These are phyloP conservation scores for Roridomyces roridus DNA, from an alignment of 768 basidiomycete genomes.

Conservation along the genomic window DNA sequence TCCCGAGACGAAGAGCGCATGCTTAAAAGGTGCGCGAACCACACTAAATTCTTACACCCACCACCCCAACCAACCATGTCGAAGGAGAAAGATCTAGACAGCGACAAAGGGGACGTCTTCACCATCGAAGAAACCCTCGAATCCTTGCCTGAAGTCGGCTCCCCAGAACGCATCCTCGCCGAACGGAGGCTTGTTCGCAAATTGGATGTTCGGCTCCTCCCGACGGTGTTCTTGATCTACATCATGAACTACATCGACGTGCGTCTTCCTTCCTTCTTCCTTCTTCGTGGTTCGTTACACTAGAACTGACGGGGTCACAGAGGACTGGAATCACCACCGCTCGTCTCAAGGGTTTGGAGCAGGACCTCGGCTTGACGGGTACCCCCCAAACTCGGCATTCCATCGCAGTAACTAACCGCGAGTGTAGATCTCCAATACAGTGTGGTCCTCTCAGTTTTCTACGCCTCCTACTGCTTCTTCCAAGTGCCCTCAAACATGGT, in stretches of 20 bases:
- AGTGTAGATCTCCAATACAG: slow-evolving; percentile 55
- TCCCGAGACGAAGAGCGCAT: too few relatives aligned
- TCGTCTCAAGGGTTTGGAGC: slow-evolving; percentile 52
- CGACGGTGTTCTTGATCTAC: slow-evolving; percentile 62
- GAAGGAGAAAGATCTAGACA: too few relatives aligned
- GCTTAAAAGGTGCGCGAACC: too few relatives aligned
- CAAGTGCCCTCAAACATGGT: slow-evolving; percentile 75
- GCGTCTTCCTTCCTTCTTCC: not conserved
- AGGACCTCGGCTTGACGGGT: slow-evolving; percentile 52
- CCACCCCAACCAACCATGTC: too few relatives aligned
- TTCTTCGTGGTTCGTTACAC: too few relatives aligned
- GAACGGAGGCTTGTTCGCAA: slow-evolving; percentile 57
- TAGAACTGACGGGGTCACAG: slow-evolving; percentile 31
- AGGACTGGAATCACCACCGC: slow-evolving; percentile 53
- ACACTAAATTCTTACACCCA: too few relatives aligned
- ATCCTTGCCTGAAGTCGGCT: not conserved
- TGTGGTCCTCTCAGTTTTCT: slow-evolving; percentile 56
- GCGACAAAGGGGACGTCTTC: too few relatives aligned
- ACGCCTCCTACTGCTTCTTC: slow-evolving; percentile 63
- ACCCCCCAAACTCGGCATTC: too few relatives aligned
- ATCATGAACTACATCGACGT: slow-evolving; percentile 73
- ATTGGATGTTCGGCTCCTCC: slow-evolving; percentile 60
- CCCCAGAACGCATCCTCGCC: slow-evolving; percentile 40
- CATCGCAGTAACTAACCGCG: slow-evolving; percentile 10
- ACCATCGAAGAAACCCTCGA: too few relatives aligned